phyloP scores from a whole-genome alignment of 164 flowering plant species.

The Aristolochia californica region DNA sequence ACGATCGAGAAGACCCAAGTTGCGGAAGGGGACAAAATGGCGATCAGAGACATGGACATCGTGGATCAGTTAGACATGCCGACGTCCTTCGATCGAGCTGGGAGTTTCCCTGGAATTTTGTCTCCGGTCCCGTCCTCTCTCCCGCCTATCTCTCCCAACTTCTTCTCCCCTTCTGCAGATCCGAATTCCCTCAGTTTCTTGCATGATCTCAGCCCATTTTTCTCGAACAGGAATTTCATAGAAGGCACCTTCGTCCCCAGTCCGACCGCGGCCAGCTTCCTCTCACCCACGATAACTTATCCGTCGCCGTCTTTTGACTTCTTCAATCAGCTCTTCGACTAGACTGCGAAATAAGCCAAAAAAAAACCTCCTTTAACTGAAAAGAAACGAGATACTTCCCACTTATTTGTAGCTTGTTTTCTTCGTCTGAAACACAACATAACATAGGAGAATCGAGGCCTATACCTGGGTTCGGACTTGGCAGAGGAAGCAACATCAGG shows the following conservation, averaged over 20 bases:
- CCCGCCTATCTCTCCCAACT: conserved; percentile 41
- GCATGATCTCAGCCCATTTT: conserved; percentile 38
- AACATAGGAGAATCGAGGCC: not conserved
- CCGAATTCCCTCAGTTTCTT: conserved; percentile 15
- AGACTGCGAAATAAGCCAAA: conserved; percentile 1
- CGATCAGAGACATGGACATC: not conserved
- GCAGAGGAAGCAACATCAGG: not conserved
- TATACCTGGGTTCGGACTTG: not conserved
- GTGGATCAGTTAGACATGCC: conserved; percentile 15
- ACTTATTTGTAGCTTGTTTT: not conserved
- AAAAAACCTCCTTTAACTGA: too few species aligned
- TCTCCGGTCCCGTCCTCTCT: conserved; percentile 68
- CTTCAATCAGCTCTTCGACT: conserved; percentile 34
- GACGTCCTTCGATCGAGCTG: conserved; percentile 11
- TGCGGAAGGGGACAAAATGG: conserved; percentile 12
- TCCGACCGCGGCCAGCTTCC: conserved; percentile 25
- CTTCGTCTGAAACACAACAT: not conserved
- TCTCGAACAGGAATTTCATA: conserved; percentile 15
- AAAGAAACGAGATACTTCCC: not conserved
- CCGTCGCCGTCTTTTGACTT: conserved; percentile 40
- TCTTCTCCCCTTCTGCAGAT: conserved; percentile 49
- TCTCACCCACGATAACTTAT: conserved; percentile 31
- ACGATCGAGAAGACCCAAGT: conserved; percentile 28
- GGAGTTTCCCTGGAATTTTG: conserved; percentile 49
- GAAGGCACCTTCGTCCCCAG: conserved; percentile 29